Percentiles rank a stretch among this genome's conserved stretches.
These are phyloP conservation scores for Paramarasmius palmivorus DNA, from an alignment of 1,284 basidiomycete genomes.

Conservation along the genomic window DNA sequence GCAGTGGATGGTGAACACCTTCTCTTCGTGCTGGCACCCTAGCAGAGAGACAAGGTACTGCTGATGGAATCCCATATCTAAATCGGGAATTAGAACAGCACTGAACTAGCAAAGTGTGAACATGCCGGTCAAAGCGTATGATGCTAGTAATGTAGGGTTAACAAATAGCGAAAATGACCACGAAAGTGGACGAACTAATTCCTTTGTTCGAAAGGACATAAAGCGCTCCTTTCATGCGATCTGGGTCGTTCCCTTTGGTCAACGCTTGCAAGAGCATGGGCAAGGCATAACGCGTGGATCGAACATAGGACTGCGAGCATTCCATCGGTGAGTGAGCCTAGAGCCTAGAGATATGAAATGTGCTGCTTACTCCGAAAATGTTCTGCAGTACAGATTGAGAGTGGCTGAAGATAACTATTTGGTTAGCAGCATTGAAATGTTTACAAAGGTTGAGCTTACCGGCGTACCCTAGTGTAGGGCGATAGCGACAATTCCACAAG, in stretches of 20 bases:
- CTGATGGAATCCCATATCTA: conserved; percentile 69
- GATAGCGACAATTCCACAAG: conserved; percentile 86
- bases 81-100: conserved; percentile 13
- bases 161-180: neutral
- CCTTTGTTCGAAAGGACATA: conserved; percentile 85
- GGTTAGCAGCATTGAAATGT: conserved; percentile 5
- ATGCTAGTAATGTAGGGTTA: conserved; percentile 35
- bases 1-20: too few relatives aligned
- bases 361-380: conserved; percentile 57
- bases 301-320: conserved; percentile 68
- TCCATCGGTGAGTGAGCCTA: conserved; percentile 8
- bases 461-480: conserved; percentile 78
- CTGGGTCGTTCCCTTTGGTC: conserved; percentile 80
- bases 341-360: too few relatives aligned
- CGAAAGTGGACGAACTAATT: conserved; percentile 42
- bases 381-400: conserved; percentile 74
- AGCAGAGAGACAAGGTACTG: conserved; percentile 75
- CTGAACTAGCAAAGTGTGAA: conserved; percentile 2
- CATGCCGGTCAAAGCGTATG: conserved; percentile 65
- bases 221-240: conserved; percentile 94
- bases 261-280: conserved; percentile 76
- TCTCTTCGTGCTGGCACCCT: conserved; percentile 89
- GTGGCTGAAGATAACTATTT: conserved; percentile 43
- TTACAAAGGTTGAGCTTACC: conserved; percentile 36
- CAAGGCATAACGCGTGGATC: conserved; percentile 75